Conservation (phyloP, 805 yeast species). For the Yamadazyma nakazawae region DNA sequence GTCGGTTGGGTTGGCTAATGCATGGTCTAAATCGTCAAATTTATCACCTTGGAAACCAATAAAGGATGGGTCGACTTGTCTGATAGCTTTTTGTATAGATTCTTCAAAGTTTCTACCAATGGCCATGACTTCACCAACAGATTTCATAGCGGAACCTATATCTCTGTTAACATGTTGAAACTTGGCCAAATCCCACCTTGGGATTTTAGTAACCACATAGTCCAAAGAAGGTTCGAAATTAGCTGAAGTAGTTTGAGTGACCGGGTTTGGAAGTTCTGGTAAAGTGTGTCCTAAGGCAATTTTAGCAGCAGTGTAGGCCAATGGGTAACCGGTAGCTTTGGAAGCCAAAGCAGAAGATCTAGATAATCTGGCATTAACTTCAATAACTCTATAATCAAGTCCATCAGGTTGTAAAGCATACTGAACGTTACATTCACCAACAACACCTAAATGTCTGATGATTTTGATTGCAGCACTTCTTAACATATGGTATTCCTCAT, state of each 20-base stretch:
- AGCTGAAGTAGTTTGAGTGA: constrained; percentile 90
- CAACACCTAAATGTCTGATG: constrained; percentile 96
- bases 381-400: constrained; percentile 93
- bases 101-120: constrained; percentile 97
- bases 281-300: constrained; percentile 91
- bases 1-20: constrained; percentile 83
- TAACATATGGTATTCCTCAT: constrained; percentile 96
- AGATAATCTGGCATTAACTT: constrained; percentile 95
- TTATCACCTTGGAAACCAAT: constrained; percentile 88
- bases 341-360: constrained; percentile 99
- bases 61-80: constrained; percentile 90
- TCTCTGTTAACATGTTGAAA: constrained; percentile 93
- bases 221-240: constrained; percentile 97
- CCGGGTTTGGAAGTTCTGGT: constrained; percentile 93
- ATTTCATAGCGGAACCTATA: constrained; percentile 94
- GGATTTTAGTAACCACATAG: constrained; percentile 95
- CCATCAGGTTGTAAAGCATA: constrained; percentile 96
- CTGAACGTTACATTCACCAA: constrained; percentile 98
- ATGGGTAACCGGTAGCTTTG: constrained; percentile 97
- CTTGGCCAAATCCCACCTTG: constrained; percentile 97
- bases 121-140: constrained; percentile 98
- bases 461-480: constrained; percentile 97
- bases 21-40: constrained; percentile 73
- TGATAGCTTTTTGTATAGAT: constrained; percentile 94
- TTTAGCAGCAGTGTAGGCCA: constrained; percentile 97